Conservation (phyloP, 768 basidiomycete genomes). For the Mycena sanguinolenta region DNA sequence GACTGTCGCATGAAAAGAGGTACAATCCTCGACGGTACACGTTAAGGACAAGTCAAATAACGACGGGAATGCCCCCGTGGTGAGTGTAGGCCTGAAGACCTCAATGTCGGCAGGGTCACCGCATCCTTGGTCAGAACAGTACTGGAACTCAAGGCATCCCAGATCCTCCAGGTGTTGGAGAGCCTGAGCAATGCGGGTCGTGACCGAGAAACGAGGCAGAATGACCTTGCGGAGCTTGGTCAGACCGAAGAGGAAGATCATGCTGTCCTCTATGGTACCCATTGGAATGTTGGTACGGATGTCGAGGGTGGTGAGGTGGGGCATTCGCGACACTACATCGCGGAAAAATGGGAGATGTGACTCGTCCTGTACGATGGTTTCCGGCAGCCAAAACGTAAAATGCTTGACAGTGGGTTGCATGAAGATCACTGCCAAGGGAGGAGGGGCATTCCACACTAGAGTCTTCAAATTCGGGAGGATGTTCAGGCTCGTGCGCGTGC, state of each 20-base stretch:
- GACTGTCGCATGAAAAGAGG: slow-evolving; percentile 57
- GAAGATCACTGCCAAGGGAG: slow-evolving; percentile 60
- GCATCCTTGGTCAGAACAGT: slow-evolving; percentile 59
- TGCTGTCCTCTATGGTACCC: slow-evolving; percentile 54
- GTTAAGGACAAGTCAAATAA: slow-evolving; percentile 67
- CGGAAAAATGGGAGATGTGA: slow-evolving; percentile 43
- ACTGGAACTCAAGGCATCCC: slow-evolving; percentile 66
- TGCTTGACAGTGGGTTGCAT: slow-evolving; percentile 66
- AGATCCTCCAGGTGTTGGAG: slow-evolving; percentile 61
- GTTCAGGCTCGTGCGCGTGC: slow-evolving; percentile 64
- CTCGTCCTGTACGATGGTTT: slow-evolving; percentile 5
- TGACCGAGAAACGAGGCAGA: slow-evolving; percentile 67
- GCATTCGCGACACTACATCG: slow-evolving; percentile 63
- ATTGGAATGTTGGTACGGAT: slow-evolving; percentile 59
- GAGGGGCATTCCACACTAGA: slow-evolving; percentile 60
- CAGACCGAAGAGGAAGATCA: slow-evolving; percentile 57
- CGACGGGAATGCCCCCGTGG: slow-evolving; percentile 65
- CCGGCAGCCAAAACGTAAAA: slow-evolving; percentile 47
- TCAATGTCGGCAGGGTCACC: slow-evolving; percentile 60
- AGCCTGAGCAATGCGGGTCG: slow-evolving; percentile 59
- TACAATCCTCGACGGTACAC: slow-evolving; percentile 56
- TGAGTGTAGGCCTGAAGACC: slow-evolving; percentile 58
- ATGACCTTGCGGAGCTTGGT: slow-evolving; percentile 61
- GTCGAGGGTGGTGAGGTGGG: slow-evolving; percentile 61
- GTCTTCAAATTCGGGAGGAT: slow-evolving; percentile 69